Base-by-base conservation (phyloP, 805 yeast species). In the Blastobotrys parvus region DNA sequence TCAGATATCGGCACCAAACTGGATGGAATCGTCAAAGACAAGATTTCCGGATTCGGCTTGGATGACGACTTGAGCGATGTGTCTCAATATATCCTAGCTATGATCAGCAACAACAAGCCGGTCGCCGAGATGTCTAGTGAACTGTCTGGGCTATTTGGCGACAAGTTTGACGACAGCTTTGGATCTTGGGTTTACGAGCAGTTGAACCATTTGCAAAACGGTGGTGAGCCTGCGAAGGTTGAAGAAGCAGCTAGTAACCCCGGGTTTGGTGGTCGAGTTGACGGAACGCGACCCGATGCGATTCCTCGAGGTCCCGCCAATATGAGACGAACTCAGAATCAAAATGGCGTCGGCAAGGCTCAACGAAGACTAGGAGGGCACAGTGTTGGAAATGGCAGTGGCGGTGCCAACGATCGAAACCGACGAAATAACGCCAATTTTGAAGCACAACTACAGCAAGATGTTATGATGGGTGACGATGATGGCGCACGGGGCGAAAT, bases 11-110 rank as follows among this genome's bases (percentile, higher is more conserved):
- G 52, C 3, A 42, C 42, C 21, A 38, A 38, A 25, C 45, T 56
- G 31, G 51, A 54, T 22, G 44, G 25, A 18, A 18, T 43, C 13
- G 43, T 56, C 32, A 43, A 45, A 35, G 41, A 45, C 20, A 48
- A 48, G 4, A 43, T 56, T n/a, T 37, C 45, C 10, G 30, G 19
- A 18, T 49, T 53, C 16, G 57, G 54, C 16, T 47, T 54, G 1
- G 58, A 53, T 19, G 60, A 53, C 33, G 58, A 55, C 35, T 38
- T 50, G n/a, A 54, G 52, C 2, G 49, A 50, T 31, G 52, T 54
- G 7, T 51, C 62, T 6, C 57, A 56, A 38, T 58, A 54, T 43
- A 47, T 58, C 38, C 50, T 54, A 7, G 43, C 49, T 41, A 55
- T 58, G 62, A 46, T 57, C 34, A 40, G 50, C 34, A 58, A 56